phyloP scores from a whole-genome alignment of 2,329 filamentous ascomycete species.

The Fusarium mangiferae region DNA sequence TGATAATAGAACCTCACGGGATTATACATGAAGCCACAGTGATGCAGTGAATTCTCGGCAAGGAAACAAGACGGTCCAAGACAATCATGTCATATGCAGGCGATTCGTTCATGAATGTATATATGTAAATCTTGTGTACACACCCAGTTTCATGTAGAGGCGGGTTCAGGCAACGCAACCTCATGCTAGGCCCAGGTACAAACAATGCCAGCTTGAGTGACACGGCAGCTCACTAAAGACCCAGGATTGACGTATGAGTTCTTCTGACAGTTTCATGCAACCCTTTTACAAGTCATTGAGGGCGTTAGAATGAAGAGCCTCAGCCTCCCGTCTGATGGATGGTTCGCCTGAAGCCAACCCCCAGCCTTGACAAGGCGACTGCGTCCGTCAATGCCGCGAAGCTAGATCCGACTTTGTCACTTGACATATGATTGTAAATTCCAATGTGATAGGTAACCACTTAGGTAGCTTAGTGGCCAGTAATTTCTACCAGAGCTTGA shows the following conservation, averaged over 20 bases:
- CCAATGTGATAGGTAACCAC: not conserved
- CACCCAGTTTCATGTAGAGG: not conserved
- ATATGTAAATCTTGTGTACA: not conserved
- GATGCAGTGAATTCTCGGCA: not conserved
- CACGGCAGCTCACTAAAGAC: not conserved
- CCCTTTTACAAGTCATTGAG: not conserved
- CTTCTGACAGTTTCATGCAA: too few species aligned
- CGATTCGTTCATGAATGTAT: not conserved
- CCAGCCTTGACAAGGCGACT: not conserved
- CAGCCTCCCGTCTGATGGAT: not conserved
- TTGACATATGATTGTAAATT: slow-evolving; percentile 4
- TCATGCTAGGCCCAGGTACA: not conserved
- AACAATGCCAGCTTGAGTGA: not conserved
- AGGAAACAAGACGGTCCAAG: not conserved
- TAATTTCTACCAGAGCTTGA: not conserved
- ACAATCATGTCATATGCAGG: not conserved
- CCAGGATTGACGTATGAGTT: not conserved
- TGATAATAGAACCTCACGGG: not conserved
- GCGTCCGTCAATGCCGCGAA: not conserved
- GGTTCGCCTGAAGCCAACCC: not conserved
- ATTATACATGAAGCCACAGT: not conserved
- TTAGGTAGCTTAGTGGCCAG: not conserved
- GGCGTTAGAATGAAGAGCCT: not conserved
- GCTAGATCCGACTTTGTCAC: not conserved
- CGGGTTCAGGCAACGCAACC: not conserved